phyloP scores from a whole-genome alignment of 768 basidiomycete genomes.

The Bullera alba region DNA sequence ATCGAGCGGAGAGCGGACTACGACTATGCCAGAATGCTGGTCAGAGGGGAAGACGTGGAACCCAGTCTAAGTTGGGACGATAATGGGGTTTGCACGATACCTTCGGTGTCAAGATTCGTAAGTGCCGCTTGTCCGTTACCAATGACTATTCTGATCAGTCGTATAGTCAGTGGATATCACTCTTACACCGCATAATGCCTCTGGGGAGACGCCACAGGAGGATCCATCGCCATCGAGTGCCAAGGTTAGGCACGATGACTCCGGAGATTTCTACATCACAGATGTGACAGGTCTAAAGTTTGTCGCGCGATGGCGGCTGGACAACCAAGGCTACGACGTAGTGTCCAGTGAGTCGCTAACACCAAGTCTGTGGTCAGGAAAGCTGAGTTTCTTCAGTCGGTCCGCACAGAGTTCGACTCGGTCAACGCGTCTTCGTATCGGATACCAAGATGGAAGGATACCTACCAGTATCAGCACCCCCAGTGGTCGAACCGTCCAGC shows the following conservation, averaged over 20 bases:
- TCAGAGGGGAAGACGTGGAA: slow-evolving; percentile 46
- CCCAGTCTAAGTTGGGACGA: slow-evolving; percentile 16
- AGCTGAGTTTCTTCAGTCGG: slow-evolving; percentile 55
- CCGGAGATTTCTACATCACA: slow-evolving; percentile 62
- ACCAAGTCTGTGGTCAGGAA: no score
- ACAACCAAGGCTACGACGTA: slow-evolving; percentile 79
- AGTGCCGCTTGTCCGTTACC: slow-evolving; percentile 1
- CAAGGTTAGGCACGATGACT: slow-evolving; percentile 57
- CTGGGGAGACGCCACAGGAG: slow-evolving; percentile 52
- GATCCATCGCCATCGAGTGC: slow-evolving; percentile 62
- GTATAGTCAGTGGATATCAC: slow-evolving; percentile 73
- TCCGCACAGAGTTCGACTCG: slow-evolving; percentile 68
- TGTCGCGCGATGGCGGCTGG: slow-evolving; percentile 69
- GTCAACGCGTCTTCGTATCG: slow-evolving; percentile 76
- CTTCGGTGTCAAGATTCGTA: slow-evolving; percentile 23
- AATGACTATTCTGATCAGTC: background rate
- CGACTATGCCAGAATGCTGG: slow-evolving; percentile 72
- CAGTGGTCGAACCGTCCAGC: background rate
- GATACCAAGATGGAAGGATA: slow-evolving; percentile 52
- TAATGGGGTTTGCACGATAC: slow-evolving; percentile 23
- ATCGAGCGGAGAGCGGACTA: slow-evolving; percentile 66
- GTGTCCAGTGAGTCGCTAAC: slow-evolving; percentile 63
- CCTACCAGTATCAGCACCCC: slow-evolving; percentile 18
- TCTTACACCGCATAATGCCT: slow-evolving; percentile 52
- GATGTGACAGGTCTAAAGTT: slow-evolving; percentile 72